These are phyloP conservation scores for Diaporthe sp. DNA, from an alignment of 2,329 filamentous ascomycete genomes.

Conservation along the genomic window DNA sequence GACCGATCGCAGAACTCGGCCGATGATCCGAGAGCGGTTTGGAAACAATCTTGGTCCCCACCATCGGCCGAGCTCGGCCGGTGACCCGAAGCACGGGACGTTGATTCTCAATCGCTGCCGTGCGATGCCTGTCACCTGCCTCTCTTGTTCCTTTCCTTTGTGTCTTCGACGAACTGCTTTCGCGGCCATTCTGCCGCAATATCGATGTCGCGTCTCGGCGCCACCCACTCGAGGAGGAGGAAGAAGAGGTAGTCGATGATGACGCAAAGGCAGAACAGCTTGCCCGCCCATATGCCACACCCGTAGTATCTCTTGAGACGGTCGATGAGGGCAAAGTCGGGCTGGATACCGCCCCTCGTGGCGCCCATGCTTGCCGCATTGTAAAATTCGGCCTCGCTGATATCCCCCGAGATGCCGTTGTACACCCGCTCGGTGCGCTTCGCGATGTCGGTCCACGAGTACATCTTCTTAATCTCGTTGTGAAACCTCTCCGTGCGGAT, in stretches of 20 bases:
- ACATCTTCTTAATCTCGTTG: slow-evolving; percentile 98
- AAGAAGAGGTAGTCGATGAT: slow-evolving; percentile 95
- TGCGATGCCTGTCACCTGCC: slow-evolving; percentile 20
- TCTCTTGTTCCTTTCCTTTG: slow-evolving; percentile 27
- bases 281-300: slow-evolving; percentile 98
- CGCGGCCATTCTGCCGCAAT: slow-evolving; percentile 92
- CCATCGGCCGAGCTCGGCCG: neutral
- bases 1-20: neutral
- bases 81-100: neutral
- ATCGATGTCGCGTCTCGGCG: slow-evolving; percentile 87
- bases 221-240: slow-evolving; percentile 87
- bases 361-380: slow-evolving; percentile 75
- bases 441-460: slow-evolving; percentile 97
- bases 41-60: neutral
- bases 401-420: slow-evolving; percentile 88
- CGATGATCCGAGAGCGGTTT: neutral
- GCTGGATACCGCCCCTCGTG: slow-evolving; percentile 75
- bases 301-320: slow-evolving; percentile 96
- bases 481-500: slow-evolving; percentile 95
- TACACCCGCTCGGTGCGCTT: slow-evolving; percentile 95
- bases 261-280: slow-evolving; percentile 94
- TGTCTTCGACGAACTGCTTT: slow-evolving; percentile 57
- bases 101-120: neutral
- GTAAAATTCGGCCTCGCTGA: slow-evolving; percentile 89
- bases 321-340: slow-evolving; percentile 91